Conservation (phyloP, 345 rosid genomes). For the Lumnitzera racemosa region DNA sequence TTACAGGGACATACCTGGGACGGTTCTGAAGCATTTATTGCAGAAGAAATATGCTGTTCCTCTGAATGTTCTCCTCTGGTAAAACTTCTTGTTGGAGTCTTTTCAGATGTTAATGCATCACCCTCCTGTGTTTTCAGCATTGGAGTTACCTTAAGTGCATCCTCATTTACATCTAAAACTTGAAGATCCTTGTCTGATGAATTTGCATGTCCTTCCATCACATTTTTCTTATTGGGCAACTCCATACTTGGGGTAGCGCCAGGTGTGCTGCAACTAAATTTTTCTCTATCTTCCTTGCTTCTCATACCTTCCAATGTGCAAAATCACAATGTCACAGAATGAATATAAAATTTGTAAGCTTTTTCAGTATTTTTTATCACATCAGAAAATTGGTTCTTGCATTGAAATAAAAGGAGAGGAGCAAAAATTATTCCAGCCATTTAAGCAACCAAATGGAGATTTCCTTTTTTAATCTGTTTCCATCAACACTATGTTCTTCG, state of each 20-base stretch:
- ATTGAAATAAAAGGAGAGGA: not conserved
- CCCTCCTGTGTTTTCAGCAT: conserved; percentile 31
- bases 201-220: conserved; percentile 25
- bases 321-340: conserved; percentile 9
- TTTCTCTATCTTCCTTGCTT: conserved; percentile 25
- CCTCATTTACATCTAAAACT: conserved; percentile 18
- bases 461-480: too few relatives aligned
- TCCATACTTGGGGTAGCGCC: conserved; percentile 26
- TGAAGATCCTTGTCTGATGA: conserved; percentile 23
- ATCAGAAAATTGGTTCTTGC: too few relatives aligned
- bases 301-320: conserved; percentile 24
- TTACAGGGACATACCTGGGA: conserved; percentile 32
- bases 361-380: too few relatives aligned
- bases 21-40: conserved; percentile 23
- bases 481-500: too few relatives aligned
- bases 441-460: too few relatives aligned
- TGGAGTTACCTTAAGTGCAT: conserved; percentile 10
- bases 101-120: conserved; percentile 36
- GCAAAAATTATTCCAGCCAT: too few relatives aligned
- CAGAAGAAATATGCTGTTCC: conserved; percentile 30
- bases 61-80: conserved; percentile 32
- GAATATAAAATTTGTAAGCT: conserved; percentile 2
- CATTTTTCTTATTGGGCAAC: conserved; percentile 29
- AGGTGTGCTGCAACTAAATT: conserved; percentile 35
- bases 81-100: conserved; percentile 28